phyloP scores from a whole-genome alignment of 768 basidiomycete species.

The Wakefieldia striispora region DNA sequence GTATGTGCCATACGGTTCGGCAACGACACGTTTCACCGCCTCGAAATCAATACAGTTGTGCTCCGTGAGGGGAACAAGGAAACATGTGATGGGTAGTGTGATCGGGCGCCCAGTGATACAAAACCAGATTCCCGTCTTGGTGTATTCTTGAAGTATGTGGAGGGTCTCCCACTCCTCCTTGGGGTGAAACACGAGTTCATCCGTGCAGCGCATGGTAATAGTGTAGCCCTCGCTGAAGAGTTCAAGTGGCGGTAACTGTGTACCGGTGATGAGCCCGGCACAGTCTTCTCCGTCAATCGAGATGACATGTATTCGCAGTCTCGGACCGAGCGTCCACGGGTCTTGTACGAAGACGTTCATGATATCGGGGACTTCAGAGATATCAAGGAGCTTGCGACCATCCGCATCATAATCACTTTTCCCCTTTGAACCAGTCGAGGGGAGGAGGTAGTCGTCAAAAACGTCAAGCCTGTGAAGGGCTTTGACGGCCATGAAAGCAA shows the following conservation, averaged over 20 bases:
- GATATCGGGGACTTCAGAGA: slow-evolving; percentile 47
- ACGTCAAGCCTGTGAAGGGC: slow-evolving; percentile 66
- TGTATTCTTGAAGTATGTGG: slow-evolving; percentile 62
- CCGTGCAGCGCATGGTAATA: slow-evolving; percentile 42
- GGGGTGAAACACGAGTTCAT: slow-evolving; percentile 46
- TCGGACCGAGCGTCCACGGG: slow-evolving; percentile 60
- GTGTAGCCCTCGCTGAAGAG: slow-evolving; percentile 35
- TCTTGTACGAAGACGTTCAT: slow-evolving; percentile 62
- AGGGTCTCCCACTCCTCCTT: slow-evolving; percentile 48
- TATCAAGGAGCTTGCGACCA: slow-evolving; percentile 41
- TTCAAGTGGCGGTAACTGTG: slow-evolving; percentile 47
- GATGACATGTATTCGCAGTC: slow-evolving; percentile 65
- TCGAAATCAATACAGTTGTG: slow-evolving; percentile 54
- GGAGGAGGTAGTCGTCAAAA: slow-evolving; percentile 81
- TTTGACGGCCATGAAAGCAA: slow-evolving; percentile 75
- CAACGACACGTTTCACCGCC: slow-evolving; percentile 49
- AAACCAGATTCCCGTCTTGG: slow-evolving; percentile 57
- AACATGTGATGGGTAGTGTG: slow-evolving; percentile 50
- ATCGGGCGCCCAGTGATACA: slow-evolving; percentile 61
- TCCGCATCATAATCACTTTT: slow-evolving; percentile 54
- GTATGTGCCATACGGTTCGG: slow-evolving; percentile 45
- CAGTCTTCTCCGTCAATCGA: slow-evolving; percentile 45
- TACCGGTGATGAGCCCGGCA: slow-evolving; percentile 70
- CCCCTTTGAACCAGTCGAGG: slow-evolving; percentile 52
- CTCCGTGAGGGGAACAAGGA: slow-evolving; percentile 62